Base-by-base conservation (phyloP, 495 filamentous ascomycete genomes). In the Neurospora terricola region DNA sequence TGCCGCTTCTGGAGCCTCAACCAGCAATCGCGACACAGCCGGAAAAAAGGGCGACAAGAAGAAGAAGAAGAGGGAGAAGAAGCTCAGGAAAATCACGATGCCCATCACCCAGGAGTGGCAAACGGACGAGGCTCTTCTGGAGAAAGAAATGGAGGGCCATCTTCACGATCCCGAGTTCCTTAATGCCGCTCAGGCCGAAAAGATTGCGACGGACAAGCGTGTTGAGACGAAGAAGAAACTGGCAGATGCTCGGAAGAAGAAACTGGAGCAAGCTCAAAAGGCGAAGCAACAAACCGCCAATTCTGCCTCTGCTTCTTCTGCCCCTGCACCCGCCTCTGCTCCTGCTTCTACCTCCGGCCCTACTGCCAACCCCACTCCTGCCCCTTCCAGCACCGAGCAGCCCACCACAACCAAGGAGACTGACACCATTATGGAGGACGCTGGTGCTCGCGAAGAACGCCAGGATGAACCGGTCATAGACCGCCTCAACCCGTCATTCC, bases 81-180 rank as follows among this genome's bases (percentile, higher is more conserved):
- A 77, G 11, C 45, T 70, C 59, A 76, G 70, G 75, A 77, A 71
- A 30, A 69, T 59, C 23, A 71, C 38, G 4, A 74, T 85, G 69
- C 78, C 73, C 36, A 82, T 83, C 71, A 80, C 85, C 42, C 78
- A 84, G 3, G 85, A 81, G 59, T 88, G 86, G 86, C 81, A 84
- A 73, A 75, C 77, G 39, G 84, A 84, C 40, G 86, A 89, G 73
- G 78, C 78, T 7, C 80, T 80, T 11, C 76, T 89, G 1, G 85
- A 87, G 43, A 71, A 79, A 23, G 84, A 89, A 73, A 86, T 90
- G 77, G 86, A 87, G 2, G 79, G 79, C 12, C 85, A 84, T 43
- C 75, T 85, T 10, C 76, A 81, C 21, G 83, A 88, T 59, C 83
- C 85, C 12, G 80, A 81, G 21, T 77, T 84, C 14, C 82, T 87